Base-by-base conservation (phyloP, 192 early-diverging fungal species). In the Linnemannia zychae region DNA sequence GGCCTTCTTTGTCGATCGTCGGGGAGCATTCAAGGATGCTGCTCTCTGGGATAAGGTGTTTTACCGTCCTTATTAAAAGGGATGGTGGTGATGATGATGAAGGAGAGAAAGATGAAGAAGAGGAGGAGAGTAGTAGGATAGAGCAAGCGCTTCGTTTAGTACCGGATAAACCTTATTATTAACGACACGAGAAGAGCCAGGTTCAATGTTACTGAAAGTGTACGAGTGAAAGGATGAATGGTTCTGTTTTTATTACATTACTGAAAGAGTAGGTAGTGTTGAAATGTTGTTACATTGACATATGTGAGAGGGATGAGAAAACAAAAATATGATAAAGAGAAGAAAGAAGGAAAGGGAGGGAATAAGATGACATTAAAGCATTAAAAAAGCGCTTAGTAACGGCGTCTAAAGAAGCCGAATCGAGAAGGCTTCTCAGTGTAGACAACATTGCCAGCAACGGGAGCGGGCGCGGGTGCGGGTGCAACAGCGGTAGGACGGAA, bases 1-100 rank as follows among this genome's bases (percentile, higher is more conserved):
- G 83, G 67, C 83, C 4, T 85, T 85, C 63, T 85, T 85, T 76
- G 74, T 85, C 1, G 83, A 85, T 28, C 68, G 83, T 31, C 74
- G 83, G 7, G 83, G 83, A 12, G 68, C 34, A 0, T 85, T 85
- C 24, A 75, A 63, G 33, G 83, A 85, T 53, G 53, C 83, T 22
- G 40, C 53, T n/a, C 36, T 85, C 3, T 85, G 83, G 83, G 83
- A 85, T 33, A 79, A 79, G 70, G 68, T 84, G 22, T 84, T 84
- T 50, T 52, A 84, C 67, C 50, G 67, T 31, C 81, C 76, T 17
- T 78, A 75, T 24, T 74, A 46, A 67, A 74, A 44, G 34, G 6
- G 4, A 60, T 4, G 20, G n/a, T 1, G 40, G 36, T 48, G 18
- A 3, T 16, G 18, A 7, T 63, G 38, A 28, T 47, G 24, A 71